Conservation (phyloP, 805 yeast genomes). For the Lachancea quebecensis region DNA sequence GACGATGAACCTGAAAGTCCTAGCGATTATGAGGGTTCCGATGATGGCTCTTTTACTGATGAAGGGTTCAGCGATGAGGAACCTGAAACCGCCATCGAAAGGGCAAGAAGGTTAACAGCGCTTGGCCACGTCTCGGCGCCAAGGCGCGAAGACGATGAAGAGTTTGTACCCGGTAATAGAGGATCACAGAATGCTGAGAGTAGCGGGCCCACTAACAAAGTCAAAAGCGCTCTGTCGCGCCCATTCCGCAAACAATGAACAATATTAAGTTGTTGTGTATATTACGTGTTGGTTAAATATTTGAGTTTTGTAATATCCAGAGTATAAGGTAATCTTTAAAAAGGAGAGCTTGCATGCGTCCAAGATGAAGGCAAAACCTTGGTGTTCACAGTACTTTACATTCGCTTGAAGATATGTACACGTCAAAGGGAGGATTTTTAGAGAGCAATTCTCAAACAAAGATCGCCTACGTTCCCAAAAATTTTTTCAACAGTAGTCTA, state of each 20-base stretch:
- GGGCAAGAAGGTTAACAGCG: slow-evolving; percentile 54
- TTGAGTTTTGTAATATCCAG: too few relatives aligned
- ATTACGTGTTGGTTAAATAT: too few relatives aligned
- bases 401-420: too few relatives aligned
- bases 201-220: not conserved
- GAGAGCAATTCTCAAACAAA: too few relatives aligned
- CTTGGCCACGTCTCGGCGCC: slow-evolving; percentile 39
- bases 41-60: slow-evolving; percentile 18
- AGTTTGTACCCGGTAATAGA: slow-evolving; percentile 20
- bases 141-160: slow-evolving; percentile 44
- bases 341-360: too few relatives aligned
- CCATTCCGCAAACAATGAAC: slow-evolving; percentile 5
- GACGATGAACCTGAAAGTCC: slow-evolving; percentile 23
- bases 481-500: too few relatives aligned
- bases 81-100: slow-evolving; percentile 60
- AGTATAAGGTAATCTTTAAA: too few relatives aligned
- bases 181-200: not conserved
- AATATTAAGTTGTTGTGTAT: too few relatives aligned
- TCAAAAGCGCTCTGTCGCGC: slow-evolving; percentile 4
- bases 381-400: too few relatives aligned
- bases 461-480: too few relatives aligned
- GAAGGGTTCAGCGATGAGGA: slow-evolving; percentile 26
- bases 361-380: too few relatives aligned
- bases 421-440: too few relatives aligned
- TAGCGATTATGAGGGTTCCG: slow-evolving; percentile 13